A percentile compares a stretch with the other conserved stretches of the same genome.
Conservation (phyloP, 352 stramenopile species). For the Globisporangium barbulae region DNA sequence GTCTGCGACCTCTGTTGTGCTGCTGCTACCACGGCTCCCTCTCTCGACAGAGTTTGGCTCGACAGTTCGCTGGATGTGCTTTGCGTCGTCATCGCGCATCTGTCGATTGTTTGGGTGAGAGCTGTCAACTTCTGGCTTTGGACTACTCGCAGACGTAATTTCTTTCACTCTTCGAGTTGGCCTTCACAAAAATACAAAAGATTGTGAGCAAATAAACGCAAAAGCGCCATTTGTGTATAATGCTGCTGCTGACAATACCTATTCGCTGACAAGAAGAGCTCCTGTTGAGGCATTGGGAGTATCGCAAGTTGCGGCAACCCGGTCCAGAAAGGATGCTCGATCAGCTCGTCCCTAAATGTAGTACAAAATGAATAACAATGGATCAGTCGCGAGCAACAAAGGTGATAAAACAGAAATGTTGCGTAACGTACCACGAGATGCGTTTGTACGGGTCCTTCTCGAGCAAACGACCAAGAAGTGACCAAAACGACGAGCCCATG, state of each 20-base stretch:
- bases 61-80: background rate
- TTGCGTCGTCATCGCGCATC: background rate
- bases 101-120: background rate
- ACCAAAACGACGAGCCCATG: constrained; percentile 55
- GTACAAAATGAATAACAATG: background rate
- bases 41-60: constrained; percentile 1
- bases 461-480: constrained; percentile 56
- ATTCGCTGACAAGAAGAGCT: constrained; percentile 41
- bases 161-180: constrained; percentile 1
- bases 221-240: background rate
- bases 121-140: background rate
- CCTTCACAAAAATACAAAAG: background rate
- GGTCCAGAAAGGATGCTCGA: constrained; percentile 72
- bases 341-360: constrained; percentile 47
- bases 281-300: constrained; percentile 52
- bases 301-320: constrained; percentile 23
- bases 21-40: constrained; percentile 13
- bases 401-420: background rate
- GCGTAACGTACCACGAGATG: constrained; percentile 60
- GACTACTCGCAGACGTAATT: background rate
- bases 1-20: constrained; percentile 18
- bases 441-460: constrained; percentile 68
- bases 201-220: background rate
- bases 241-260: constrained; percentile 1
- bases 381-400: constrained; percentile 8